Evolutionary conservation across 176 grass and related monocot genomes (phyloP).

Genomic region (Phyllostachys edulis): DNA sequence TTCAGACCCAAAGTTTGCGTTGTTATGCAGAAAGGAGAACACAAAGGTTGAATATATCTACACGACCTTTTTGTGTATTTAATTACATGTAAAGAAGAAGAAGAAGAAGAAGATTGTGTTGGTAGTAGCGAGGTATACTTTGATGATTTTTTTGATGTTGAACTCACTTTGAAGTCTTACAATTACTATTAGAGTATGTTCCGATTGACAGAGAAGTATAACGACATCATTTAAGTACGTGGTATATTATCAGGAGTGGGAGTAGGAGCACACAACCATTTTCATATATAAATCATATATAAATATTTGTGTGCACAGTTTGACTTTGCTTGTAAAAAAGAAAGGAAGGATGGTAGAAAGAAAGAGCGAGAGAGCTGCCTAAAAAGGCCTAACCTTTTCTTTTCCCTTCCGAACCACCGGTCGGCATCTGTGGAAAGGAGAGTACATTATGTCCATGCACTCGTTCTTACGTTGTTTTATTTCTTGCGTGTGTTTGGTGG

Average conservation of each 20-base stretch:
- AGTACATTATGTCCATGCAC: neutral
- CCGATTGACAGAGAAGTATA: neutral
- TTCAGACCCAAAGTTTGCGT: slow-evolving; percentile 29
- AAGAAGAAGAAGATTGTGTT: neutral
- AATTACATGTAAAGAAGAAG: neutral
- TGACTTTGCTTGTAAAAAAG: slow-evolving; percentile 41
- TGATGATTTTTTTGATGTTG: neutral
- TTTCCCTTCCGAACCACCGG: slow-evolving; percentile 13
- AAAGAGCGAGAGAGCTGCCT: slow-evolving; percentile 17
- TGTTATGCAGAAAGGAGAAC: slow-evolving; percentile 24
- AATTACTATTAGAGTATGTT: neutral
- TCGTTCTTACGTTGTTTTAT: slow-evolving; percentile 3
- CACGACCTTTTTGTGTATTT: neutral
- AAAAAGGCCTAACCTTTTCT: slow-evolving; percentile 45
- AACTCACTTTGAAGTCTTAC: neutral
- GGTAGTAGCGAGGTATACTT: neutral
- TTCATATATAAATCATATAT: neutral
- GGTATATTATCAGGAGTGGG: too few species aligned
- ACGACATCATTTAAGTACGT: neutral
- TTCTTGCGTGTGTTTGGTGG: neutral
- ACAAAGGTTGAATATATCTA: neutral
- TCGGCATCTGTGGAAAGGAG: slow-evolving; percentile 19
- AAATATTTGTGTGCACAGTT: neutral
- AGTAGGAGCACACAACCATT: too few species aligned
- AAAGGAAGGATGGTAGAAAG: neutral